Conservation (phyloP, 179 eudicot species). For the Camellia oleifera region DNA sequence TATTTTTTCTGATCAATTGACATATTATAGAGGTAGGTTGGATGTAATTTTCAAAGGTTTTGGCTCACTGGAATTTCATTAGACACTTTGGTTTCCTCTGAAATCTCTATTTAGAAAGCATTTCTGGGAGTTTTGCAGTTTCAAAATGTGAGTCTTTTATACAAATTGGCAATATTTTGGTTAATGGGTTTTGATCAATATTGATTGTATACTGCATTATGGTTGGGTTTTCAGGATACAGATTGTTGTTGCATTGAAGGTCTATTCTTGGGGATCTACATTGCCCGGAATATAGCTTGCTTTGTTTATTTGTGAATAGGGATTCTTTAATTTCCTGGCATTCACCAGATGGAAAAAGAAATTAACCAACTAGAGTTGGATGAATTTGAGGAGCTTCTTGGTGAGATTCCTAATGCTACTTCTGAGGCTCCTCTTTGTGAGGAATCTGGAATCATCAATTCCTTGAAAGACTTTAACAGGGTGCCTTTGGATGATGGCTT, state of each 20-base stretch:
- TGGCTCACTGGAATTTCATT: background rate
- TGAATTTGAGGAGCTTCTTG: constrained; percentile 38
- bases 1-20: background rate
- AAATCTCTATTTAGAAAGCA: background rate
- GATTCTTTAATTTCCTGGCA: background rate
- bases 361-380: constrained; percentile 33
- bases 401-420: constrained; percentile 38
- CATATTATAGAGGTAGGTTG: background rate
- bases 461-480: constrained; percentile 20
- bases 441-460: constrained; percentile 22
- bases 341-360: constrained; percentile 20
- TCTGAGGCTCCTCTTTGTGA: constrained; percentile 20
- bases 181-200: background rate
- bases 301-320: constrained; percentile 2
- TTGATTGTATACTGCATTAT: background rate
- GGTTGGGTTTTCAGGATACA: background rate
- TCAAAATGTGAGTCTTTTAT: too few species aligned
- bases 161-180: background rate
- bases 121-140: background rate
- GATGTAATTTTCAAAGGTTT: background rate
- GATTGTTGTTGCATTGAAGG: constrained; percentile 9
- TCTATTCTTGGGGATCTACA: background rate
- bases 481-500: constrained; percentile 14
- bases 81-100: background rate
- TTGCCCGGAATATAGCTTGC: background rate